Evolutionary conservation across 352 stramenopile species (phyloP), one percentile per base, ranked within the genome.

Genomic region (Pythium aquatile): DNA sequence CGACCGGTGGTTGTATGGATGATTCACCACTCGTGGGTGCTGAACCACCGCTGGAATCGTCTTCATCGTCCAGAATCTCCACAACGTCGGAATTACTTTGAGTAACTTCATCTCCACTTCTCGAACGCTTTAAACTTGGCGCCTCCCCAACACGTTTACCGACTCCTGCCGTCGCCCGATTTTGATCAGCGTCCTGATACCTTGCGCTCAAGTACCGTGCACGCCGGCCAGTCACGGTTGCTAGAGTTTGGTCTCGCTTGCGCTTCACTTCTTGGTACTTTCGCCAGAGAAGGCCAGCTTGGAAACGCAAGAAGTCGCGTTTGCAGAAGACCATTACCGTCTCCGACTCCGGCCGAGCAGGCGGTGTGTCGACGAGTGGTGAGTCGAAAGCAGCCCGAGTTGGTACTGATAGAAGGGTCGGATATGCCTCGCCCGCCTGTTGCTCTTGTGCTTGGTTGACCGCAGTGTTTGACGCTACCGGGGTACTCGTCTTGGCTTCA

Each of bases 321-420:
- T 87, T 90, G 69, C 83, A 93, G 55, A 93, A 93, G 57, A 93
- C 83, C 58, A 90, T 78, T n/a, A 93, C 72, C 9, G 83, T 91
- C 48, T 78, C 75, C 64, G 81, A 79, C 26, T 58, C 65, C 59
- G 63, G 40, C 49, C 60, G 61, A 37, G 58, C 3, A 59, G 28
- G 6, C 24, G 13, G 13, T 53, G 42, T 28, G 51, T 44, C 39
- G 53, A 40, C 7, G 8, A 67, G 39, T 28, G 47, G 29, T n/a
- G 57, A n/a, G 17, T 37, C 24, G 20, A 53, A 42, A 32, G 13
- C 20, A 10, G 44, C 30, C 48, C 11, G 30, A 46, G 33, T 35
- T 17, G 56, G 17, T 37, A 20, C 47, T 24, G 28, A 37, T 8
- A 3, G 26, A 20, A 28, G 37, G 13, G 28, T 28, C 4, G 24